phyloP scores from a whole-genome alignment of 768 basidiomycete genomes.

The Inosperma sp. region DNA sequence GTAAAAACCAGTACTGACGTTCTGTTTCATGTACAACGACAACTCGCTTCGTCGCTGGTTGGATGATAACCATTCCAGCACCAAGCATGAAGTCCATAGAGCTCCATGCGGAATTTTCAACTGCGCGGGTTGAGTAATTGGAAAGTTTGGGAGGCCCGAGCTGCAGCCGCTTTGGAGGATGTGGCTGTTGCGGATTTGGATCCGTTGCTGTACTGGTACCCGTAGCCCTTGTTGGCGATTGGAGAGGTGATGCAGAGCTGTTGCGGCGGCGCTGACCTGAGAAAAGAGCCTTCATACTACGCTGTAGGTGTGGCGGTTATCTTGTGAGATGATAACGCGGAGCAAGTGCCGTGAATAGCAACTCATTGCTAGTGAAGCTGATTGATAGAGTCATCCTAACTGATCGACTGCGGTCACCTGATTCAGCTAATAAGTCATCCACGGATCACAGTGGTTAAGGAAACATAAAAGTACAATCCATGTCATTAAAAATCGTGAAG shows the following conservation, averaged over 20 bases:
- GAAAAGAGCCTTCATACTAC: slow-evolving; percentile 1
- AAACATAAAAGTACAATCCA: background rate
- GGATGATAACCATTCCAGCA: slow-evolving; percentile 60
- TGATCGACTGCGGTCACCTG: background rate
- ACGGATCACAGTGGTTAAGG: too few species aligned
- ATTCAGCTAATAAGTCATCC: background rate
- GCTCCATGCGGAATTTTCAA: slow-evolving; percentile 44
- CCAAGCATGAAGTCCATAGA: slow-evolving; percentile 52
- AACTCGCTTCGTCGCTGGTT: slow-evolving; percentile 50
- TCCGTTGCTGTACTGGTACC: background rate
- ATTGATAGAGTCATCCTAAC: background rate
- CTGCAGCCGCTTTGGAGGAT: background rate
- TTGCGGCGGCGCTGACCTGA: background rate
- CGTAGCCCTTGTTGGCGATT: background rate
- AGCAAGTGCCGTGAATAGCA: background rate
- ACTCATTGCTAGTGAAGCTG: too few species aligned
- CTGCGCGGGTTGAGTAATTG: slow-evolving; percentile 35
- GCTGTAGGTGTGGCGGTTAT: too few species aligned
- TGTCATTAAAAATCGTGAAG: background rate
- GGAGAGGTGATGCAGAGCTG: background rate
- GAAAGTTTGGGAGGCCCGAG: slow-evolving; percentile 26
- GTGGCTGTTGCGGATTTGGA: slow-evolving; percentile 4
- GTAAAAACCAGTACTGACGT: slow-evolving; percentile 50
- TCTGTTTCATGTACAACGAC: slow-evolving; percentile 45
- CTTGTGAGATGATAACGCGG: background rate